phyloP scores from a whole-genome alignment of 768 basidiomycete species.

The Melanogaster broomeanus region DNA sequence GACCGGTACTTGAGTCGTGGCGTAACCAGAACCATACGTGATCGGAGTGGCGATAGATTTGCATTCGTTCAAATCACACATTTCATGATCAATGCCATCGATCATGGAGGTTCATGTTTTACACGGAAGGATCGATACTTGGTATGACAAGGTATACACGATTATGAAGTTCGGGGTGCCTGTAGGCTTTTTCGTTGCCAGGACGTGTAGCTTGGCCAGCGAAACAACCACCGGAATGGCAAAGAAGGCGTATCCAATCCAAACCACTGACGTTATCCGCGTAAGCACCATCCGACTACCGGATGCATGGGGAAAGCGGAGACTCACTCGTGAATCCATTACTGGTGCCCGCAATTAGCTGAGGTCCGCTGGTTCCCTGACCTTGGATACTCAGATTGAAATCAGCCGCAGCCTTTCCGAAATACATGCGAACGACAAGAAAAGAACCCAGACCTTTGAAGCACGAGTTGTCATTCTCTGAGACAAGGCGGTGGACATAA shows the following conservation, averaged over 20 bases:
- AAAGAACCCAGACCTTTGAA: slow-evolving; percentile 63
- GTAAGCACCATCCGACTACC: background rate
- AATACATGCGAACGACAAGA: slow-evolving; percentile 77
- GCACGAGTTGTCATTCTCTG: background rate
- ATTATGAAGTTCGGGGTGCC: no score
- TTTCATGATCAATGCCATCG: no score
- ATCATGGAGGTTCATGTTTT: no score
- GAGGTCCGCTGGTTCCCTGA: slow-evolving; percentile 54
- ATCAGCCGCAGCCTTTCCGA: slow-evolving; percentile 75
- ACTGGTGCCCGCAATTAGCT: slow-evolving; percentile 60
- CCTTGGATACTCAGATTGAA: slow-evolving; percentile 66
- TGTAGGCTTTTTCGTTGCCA: slow-evolving; percentile 45
- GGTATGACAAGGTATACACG: no score
- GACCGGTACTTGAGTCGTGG: no score
- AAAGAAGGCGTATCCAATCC: slow-evolving; percentile 77
- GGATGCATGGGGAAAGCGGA: background rate
- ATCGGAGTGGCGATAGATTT: no score
- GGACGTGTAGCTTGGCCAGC: slow-evolving; percentile 67
- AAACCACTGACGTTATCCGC: slow-evolving; percentile 57
- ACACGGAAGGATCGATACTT: no score
- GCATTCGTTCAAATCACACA: no score
- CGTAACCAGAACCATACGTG: no score
- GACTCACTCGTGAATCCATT: slow-evolving; percentile 76
- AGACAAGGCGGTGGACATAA: background rate
- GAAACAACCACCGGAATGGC: slow-evolving; percentile 69